A percentile compares a stretch with the other conserved stretches of the same genome.
Conservation (phyloP, 768 basidiomycete genomes). For the Suillus discolor region DNA sequence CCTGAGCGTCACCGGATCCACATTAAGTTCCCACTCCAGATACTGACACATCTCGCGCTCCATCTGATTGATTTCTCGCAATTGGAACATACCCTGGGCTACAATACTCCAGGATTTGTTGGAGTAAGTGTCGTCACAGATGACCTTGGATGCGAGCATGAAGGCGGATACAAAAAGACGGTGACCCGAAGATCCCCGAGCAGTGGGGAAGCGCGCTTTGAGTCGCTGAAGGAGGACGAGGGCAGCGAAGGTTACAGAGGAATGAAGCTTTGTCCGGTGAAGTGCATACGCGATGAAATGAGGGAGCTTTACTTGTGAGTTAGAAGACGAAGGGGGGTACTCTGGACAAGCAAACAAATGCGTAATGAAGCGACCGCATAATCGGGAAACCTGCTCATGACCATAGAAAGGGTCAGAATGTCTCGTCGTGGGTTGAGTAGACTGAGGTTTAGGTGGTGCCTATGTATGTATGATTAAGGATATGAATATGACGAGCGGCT, state of each 20-base stretch:
- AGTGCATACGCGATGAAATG: conserved; percentile 70
- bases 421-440: conserved; percentile 28
- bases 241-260: conserved; percentile 45
- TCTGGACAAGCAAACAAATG: conserved; percentile 89
- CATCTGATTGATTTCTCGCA: conserved; percentile 82
- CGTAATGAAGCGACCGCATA: conserved; percentile 80
- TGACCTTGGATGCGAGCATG: conserved; percentile 78
- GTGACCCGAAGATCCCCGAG: conserved; percentile 75
- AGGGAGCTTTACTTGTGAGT: conserved; percentile 41
- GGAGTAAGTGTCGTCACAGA: conserved; percentile 92
- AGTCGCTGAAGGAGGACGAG: conserved; percentile 61
- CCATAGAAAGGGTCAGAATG: conserved; percentile 46
- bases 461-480: conserved; percentile 9
- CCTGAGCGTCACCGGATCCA: conserved; percentile 60
- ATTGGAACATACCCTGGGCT: conserved; percentile 81
- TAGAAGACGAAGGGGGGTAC: conserved; percentile 53
- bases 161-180: conserved; percentile 72
- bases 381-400: conserved; percentile 68
- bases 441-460: conserved; percentile 32
- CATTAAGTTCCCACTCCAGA: conserved; percentile 88
- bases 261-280: conserved; percentile 65
- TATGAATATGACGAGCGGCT: no score
- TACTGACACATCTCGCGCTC: conserved; percentile 83
- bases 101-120: conserved; percentile 94
- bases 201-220: conserved; percentile 73